Base-by-base conservation (phyloP, 495 filamentous ascomycete genomes). In the Annulohypoxylon nitens region DNA sequence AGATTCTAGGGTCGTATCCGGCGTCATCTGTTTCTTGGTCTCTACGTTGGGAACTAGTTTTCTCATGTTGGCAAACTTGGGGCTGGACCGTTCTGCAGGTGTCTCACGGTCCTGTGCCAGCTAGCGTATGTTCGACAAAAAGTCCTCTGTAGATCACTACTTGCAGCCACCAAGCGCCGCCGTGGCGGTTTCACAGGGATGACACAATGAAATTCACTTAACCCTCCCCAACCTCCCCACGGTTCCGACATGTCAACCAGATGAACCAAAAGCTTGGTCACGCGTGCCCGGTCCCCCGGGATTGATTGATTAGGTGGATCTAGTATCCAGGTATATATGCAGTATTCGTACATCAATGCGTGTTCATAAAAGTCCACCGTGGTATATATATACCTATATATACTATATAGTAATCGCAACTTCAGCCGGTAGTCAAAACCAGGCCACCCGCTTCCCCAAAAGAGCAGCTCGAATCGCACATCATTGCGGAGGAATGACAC, bases 361-460 rank as follows among this genome's bases (percentile, higher is more conserved):
- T 61, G 34, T 62, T 36, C 41, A 10, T 16, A 61, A 53, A 63
- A 63, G 2, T 43, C 39, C 26, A 30, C 18, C 45, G 64, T 33
- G 43, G 61, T 34, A 70, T 71, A 75, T 75, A 71, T 70, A 30
- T 30, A 30, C 4, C 2, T 30, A 30, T 30, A 30, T 30, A 30
- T 30, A 30, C 3, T 1, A 30, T 30, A 30, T 6, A 50, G 39
- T 43, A 50, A 68, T 64, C 67, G 25, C 26, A 65, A 64, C 33
- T 61, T 71, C 64, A 71, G 72, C 63, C 72, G 68, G 64, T 71
- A 68, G 64, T 54, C 11, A 30, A 20, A 67, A 9, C 53, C 14
- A 48, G 41, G 12, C n/a, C 23, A 16, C 20, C 57, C 30, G 36
- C 64, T 57, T 37, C 59, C 59, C 67, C 16, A 64, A 68, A 75